Percentiles rank a stretch among this genome's conserved stretches.
Evolutionary conservation across 306 rosid genomes (phyloP).

Genomic region (Pyrus pyrifolia): DNA sequence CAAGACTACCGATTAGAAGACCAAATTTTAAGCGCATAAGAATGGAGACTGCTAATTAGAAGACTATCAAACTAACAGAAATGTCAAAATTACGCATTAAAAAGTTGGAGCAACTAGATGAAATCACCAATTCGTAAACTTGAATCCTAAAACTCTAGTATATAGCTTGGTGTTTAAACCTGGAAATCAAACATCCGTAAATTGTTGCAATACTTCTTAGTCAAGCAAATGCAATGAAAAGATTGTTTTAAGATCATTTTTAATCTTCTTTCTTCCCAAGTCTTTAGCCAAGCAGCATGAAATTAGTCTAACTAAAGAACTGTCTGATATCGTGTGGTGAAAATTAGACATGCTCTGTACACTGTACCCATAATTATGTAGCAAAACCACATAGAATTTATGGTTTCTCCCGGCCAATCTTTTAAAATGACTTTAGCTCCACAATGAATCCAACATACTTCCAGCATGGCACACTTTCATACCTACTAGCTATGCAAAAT

Average conservation of each 20-base stretch:
- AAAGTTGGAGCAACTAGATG: background rate
- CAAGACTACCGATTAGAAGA: background rate
- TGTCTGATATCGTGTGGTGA: background rate
- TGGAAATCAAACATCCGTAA: background rate
- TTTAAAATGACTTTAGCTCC: background rate
- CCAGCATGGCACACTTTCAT: background rate
- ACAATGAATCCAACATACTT: background rate
- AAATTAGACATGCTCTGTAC: background rate
- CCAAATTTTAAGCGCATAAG: slow-evolving; percentile 14
- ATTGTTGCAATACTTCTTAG: background rate
- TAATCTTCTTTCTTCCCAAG: background rate
- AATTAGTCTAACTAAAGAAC: background rate
- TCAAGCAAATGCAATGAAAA: background rate
- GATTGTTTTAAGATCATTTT: background rate
- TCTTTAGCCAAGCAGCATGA: background rate
- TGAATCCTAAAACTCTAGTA: background rate
- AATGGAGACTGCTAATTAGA: background rate
- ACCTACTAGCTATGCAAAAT: background rate
- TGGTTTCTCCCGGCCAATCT: too few relatives aligned
- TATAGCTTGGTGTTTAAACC: background rate
- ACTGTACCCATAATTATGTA: background rate
- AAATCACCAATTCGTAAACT: background rate
- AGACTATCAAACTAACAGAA: background rate
- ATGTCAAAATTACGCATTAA: background rate
- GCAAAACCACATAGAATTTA: background rate